These are phyloP conservation scores for Aspergillus oerlinghausenensis DNA, from an alignment of 2,329 filamentous ascomycete genomes.

Conservation along the genomic window DNA sequence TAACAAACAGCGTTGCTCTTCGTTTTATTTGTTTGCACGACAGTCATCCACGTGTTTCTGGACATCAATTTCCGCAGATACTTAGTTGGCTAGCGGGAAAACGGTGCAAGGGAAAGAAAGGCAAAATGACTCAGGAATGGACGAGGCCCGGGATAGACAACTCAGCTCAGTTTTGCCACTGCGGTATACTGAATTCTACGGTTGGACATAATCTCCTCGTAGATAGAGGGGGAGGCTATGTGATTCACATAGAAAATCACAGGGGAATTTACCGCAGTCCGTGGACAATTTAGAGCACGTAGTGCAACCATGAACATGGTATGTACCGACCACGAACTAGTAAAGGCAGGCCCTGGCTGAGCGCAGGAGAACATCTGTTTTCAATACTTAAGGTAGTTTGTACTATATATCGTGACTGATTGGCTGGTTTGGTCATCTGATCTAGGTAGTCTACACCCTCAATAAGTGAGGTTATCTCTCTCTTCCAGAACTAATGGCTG, in stretches of 20 bases:
- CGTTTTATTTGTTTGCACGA: neutral
- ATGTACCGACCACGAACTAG: neutral
- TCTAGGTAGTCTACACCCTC: neutral
- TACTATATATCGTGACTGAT: neutral
- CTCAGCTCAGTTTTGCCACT: neutral
- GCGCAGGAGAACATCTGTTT: neutral
- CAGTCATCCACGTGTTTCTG: neutral
- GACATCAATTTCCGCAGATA: neutral
- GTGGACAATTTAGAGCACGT: neutral
- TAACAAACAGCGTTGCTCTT: neutral
- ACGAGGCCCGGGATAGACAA: neutral
- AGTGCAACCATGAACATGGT: neutral
- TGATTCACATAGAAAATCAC: neutral
- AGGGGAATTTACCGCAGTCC: neutral
- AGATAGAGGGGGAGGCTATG: neutral
- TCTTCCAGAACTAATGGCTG: constrained; percentile 4
- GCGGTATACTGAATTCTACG: neutral
- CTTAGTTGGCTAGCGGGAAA: neutral
- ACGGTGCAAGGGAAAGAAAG: neutral
- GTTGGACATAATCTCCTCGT: neutral
- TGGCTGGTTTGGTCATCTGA: neutral
- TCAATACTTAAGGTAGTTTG: neutral
- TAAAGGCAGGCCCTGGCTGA: neutral
- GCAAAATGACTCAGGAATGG: too few relatives aligned
- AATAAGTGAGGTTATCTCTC: neutral